Conservation (phyloP, 441 rosid genomes). For the Pelargonium australe region DNA sequence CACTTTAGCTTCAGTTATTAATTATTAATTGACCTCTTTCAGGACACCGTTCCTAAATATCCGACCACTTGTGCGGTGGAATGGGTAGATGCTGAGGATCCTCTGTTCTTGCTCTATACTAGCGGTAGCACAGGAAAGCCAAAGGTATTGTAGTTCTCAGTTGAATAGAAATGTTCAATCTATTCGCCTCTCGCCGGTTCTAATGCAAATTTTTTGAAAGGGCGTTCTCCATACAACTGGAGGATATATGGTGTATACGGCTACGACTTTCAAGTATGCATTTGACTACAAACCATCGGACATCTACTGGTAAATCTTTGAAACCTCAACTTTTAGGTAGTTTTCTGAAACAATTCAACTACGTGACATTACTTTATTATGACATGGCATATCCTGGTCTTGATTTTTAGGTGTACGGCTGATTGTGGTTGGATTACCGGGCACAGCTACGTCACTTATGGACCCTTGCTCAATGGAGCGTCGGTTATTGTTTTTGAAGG, state of each 20-base stretch:
- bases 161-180: slow-evolving; percentile 8
- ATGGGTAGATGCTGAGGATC: slow-evolving; percentile 99
- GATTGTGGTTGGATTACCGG: slow-evolving; percentile 99
- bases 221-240: slow-evolving; percentile 98
- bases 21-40: slow-evolving; percentile 14
- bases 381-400: slow-evolving; percentile 11
- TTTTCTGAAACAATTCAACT: not conserved
- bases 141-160: slow-evolving; percentile 43
- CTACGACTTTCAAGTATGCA: slow-evolving; percentile 94
- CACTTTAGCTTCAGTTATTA: not conserved
- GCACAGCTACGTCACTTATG: slow-evolving; percentile 96
- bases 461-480: slow-evolving; percentile 98
- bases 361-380: not conserved
- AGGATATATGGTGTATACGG: slow-evolving; percentile 95
- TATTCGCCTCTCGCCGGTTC: slow-evolving; percentile 14
- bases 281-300: slow-evolving; percentile 90
- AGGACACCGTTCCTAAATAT: slow-evolving; percentile 78
- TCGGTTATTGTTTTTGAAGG: slow-evolving; percentile 74
- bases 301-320: slow-evolving; percentile 62
- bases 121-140: slow-evolving; percentile 99
- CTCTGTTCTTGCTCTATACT: slow-evolving; percentile 86
- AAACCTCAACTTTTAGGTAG: slow-evolving; percentile 16
- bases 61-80: slow-evolving; percentile 81
- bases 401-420: slow-evolving; percentile 84
- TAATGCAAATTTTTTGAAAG: slow-evolving; percentile 31